Evolutionary conservation across 495 filamentous ascomycete genomes (phyloP).

Genomic region (Penicillium tannophilum): DNA sequence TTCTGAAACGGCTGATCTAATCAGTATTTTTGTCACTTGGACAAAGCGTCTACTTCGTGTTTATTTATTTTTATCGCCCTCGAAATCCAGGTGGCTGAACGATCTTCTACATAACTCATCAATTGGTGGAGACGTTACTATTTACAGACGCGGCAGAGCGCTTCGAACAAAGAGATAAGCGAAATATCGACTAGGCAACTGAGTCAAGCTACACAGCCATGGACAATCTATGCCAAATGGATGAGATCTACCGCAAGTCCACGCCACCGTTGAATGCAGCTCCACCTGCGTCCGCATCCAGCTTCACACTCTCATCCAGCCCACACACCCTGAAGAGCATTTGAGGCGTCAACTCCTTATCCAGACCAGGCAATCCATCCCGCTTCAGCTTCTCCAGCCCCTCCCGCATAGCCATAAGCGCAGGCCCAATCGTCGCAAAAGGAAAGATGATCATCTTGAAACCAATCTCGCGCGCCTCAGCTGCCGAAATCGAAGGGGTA

Average conservation of each 20-base stretch:
- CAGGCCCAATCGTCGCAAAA: slow-evolving; percentile 54
- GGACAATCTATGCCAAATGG: background rate
- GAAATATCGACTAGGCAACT: slow-evolving; percentile 1
- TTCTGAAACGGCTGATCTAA: slow-evolving; percentile 17
- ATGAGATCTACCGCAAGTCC: slow-evolving; percentile 27
- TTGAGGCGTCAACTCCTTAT: slow-evolving; percentile 51
- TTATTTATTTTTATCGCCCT: slow-evolving; percentile 5
- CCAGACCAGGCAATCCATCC: slow-evolving; percentile 49
- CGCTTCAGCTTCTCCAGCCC: slow-evolving; percentile 51
- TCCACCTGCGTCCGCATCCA: slow-evolving; percentile 61
- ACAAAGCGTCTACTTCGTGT: background rate
- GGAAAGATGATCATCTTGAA: slow-evolving; percentile 67
- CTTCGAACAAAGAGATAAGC: slow-evolving; percentile 7
- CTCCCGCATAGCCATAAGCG: slow-evolving; percentile 53
- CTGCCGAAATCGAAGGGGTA: slow-evolving; percentile 58
- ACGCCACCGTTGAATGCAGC: slow-evolving; percentile 47
- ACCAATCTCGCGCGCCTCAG: slow-evolving; percentile 61
- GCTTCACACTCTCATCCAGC: slow-evolving; percentile 55
- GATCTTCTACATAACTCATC: slow-evolving; percentile 9
- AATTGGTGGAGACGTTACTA: slow-evolving; percentile 22
- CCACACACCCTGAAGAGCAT: slow-evolving; percentile 62
- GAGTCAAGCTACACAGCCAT: background rate
- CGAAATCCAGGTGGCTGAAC: background rate
- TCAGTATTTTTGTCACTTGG: background rate
- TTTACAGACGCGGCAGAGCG: slow-evolving; percentile 18